phyloP scores from a whole-genome alignment of 139 green algal species.

The Pleodorina starrii region DNA sequence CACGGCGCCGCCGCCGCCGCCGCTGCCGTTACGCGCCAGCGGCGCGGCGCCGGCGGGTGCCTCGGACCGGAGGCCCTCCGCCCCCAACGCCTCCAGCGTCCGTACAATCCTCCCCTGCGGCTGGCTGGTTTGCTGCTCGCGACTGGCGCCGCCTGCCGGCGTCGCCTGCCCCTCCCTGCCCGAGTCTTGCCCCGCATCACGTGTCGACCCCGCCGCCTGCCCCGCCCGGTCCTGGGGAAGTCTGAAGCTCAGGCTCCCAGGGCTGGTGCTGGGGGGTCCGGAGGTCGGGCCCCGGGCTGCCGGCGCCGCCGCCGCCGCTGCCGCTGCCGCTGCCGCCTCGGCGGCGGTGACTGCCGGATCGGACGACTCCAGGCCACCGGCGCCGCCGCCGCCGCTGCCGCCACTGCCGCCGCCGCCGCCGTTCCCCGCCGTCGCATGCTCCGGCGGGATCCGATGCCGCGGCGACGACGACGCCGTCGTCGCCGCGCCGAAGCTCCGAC shows the following conservation, averaged over 20 bases:
- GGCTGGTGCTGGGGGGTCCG: conserved; percentile 9
- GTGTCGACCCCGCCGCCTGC: not conserved
- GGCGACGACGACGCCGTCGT: not conserved
- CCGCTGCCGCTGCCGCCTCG: not conserved
- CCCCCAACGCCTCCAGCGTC: no score
- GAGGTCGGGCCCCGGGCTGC: not conserved
- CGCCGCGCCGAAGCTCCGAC: not conserved
- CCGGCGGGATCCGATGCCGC: conserved; percentile 10
- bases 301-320: not conserved
- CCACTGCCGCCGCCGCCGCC: not conserved
- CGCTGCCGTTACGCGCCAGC: not conserved
- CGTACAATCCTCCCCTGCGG: no score
- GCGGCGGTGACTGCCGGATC: not conserved
- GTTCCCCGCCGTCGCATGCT: not conserved
- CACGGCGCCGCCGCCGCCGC: not conserved
- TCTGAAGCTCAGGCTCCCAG: conserved; percentile 23
- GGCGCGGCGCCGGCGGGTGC: no score
- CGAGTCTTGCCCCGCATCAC: not conserved
- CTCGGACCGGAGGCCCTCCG: no score
- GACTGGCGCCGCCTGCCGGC: not conserved
- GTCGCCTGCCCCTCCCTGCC: not conserved
- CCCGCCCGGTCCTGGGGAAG: not conserved
- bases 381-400: not conserved
- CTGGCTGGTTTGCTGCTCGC: not conserved
- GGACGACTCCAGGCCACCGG: not conserved